Conservation (phyloP, 192 early-diverging fungal species). For the Mortierella alpina region DNA sequence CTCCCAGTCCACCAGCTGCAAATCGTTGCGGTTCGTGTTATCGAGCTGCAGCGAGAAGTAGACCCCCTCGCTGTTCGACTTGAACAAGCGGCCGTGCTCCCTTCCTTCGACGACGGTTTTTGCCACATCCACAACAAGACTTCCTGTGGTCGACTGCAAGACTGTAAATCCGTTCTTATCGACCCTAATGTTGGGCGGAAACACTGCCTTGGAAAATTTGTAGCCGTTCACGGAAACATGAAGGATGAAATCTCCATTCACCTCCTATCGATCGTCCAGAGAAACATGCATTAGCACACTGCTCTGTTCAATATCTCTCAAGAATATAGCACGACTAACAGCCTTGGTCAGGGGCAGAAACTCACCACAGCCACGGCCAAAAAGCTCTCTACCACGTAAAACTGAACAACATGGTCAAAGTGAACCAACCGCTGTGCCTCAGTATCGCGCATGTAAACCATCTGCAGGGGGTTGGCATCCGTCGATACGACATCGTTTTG, state of each 20-base stretch:
- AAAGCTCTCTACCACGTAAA: constrained; percentile 79
- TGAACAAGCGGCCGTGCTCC: constrained; percentile 85
- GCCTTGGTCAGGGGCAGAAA: neutral
- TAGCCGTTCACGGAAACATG: constrained; percentile 81
- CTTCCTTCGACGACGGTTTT: constrained; percentile 55
- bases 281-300: neutral
- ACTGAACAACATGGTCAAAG: constrained; percentile 73
- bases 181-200: constrained; percentile 85
- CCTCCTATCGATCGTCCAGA: constrained; percentile 33
- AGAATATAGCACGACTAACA: neutral
- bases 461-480: constrained; percentile 74
- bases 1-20: constrained; percentile 89
- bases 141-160: constrained; percentile 83
- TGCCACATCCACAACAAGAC: constrained; percentile 84
- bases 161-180: constrained; percentile 87
- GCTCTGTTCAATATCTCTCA: neutral
- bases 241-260: constrained; percentile 65
- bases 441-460: constrained; percentile 64
- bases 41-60: constrained; percentile 81
- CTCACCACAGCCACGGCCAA: constrained; percentile 74
- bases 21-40: constrained; percentile 81
- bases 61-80: constrained; percentile 87
- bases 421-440: constrained; percentile 52
- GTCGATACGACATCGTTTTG: constrained; percentile 64
- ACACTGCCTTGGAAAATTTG: constrained; percentile 76